Base-by-base conservation (phyloP, 805 yeast genomes). In the Tetrapisispora pingtungensis region DNA sequence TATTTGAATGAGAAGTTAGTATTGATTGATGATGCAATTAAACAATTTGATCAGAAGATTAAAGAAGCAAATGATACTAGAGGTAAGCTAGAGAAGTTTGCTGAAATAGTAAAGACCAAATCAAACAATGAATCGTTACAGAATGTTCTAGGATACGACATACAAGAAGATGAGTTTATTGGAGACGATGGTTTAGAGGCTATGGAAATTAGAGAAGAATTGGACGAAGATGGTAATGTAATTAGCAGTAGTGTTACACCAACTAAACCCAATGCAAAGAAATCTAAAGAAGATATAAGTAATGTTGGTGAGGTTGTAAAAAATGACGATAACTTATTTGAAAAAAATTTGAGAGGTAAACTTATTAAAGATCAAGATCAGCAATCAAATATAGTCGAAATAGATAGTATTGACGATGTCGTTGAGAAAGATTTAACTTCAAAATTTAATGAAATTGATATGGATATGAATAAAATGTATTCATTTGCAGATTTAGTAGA, bases 181-280 rank as follows among this genome's bases (percentile, higher is more conserved):
- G 27, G 17, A 12, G 76, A 67, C 3, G 79, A 74, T 14, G 77
- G 71, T 1, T 54, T 80, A 2, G 88, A 86, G 1, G 67, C 84
- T 20, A 77, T 87, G 78, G 96, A 88, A 46, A 89, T 89, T 19
- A 71, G 80, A 43, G 97, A 88, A 57, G 84, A 80, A 43, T 61
- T 89, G 33, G 96, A 88, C 61, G 96, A 85, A 0, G 80, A 84
- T n/a, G 96, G 79, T 0, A 78, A 84, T 47, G 71, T 88, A 1
- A 57, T 83, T 1, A 60, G 49, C 13, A 57, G 77, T n/a, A 51
- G 66, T 3, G 66, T 77, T 3, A 65, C 65, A 27, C 75, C 75
- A 0, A 65, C 69, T 4, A 40, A 40, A 7, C 24, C 26, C 26
- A 22, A 22, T 22, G 5, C 26, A 22, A 22, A 22, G 5, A 22